These are phyloP conservation scores for Dendrobium catenatum DNA, from an alignment of 106 monocot genomes.

Conservation along the genomic window DNA sequence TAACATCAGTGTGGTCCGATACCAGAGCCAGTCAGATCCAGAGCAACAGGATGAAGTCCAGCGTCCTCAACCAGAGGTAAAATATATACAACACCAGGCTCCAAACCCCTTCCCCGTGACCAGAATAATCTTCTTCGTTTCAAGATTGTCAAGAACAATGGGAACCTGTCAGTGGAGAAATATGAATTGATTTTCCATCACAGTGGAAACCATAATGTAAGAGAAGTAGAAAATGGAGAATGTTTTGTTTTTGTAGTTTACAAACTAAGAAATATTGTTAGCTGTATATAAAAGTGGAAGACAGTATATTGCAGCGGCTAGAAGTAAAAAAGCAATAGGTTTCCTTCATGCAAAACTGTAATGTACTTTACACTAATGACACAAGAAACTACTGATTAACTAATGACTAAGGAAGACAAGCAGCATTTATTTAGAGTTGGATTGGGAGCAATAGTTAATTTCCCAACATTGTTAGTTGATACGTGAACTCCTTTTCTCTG, in stretches of 20 bases:
- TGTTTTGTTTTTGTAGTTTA: neutral
- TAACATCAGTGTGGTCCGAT: slow-evolving; percentile 61
- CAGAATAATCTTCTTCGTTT: slow-evolving; percentile 72
- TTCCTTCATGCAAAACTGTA: no score
- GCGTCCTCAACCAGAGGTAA: slow-evolving; percentile 69
- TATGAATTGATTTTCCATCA: neutral
- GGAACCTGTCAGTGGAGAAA: slow-evolving; percentile 21
- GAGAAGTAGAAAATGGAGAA: neutral
- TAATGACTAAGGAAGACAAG: no score
- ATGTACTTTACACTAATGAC: no score
- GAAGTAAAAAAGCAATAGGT: no score
- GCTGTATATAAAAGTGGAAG: neutral
- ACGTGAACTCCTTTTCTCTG: no score
- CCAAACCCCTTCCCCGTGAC: slow-evolving; percentile 97
- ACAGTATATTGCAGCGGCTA: no score
- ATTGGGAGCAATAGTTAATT: no score
- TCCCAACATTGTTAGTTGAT: no score
- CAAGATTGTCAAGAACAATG: slow-evolving; percentile 44
- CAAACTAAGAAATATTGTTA: neutral
- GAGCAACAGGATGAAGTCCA: slow-evolving; percentile 56
- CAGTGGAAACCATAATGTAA: neutral
- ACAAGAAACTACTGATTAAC: no score
- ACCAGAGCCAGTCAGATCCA: slow-evolving; percentile 81
- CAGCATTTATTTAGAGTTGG: no score
- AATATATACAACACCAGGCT: slow-evolving; percentile 93